Base-by-base conservation (phyloP, 345 rosid species). In the Draba incana region DNA sequence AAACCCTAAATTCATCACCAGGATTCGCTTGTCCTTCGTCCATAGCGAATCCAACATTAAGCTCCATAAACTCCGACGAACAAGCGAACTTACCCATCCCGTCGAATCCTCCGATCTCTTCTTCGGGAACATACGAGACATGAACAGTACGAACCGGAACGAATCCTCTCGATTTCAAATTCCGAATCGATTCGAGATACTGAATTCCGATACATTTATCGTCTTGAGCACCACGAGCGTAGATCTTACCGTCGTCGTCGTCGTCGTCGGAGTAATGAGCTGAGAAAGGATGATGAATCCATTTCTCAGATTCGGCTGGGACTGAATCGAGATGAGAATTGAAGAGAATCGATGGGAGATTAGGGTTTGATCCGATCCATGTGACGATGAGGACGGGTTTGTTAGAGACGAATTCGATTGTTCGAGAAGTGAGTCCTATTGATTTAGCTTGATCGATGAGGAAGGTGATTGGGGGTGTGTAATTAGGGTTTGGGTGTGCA, bases 281-380 rank as follows among this genome's bases (percentile, higher is more conserved):
- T 27, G 97, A 71, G 92, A 92, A 88, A 10, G 96, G 98, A 6
- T 88, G 89, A 63, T 90, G 86, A 39, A 52, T n/a, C 98, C 97
- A 90, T 63, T 86, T 88, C 38, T 83, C 70, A 14, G 87, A 82
- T 59, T 93, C 97, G 10, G 84, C 87, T 2, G 97, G 97, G 74
- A 92, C 98, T 44, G 97, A 92, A 62, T 92, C 98, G 79, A 92
- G 88, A 66, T 92, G 97, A 72, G 98, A 90, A 79, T 90, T 92
- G 75, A 92, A 79, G 63, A 92, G 86, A 38, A 92, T 42, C 0
- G 92, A 90, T 33, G 88, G 86, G 23, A 90, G 90, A 14, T 86
- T 72, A 12, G 92, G 89, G 69, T 86, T 39, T 2, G 93, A 80
- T 43, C 96, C 98, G 0, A 77, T 69, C 97, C 98, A 92, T 20